phyloP scores from a whole-genome alignment of 345 rosid species.

The Rhizophora apiculata region DNA sequence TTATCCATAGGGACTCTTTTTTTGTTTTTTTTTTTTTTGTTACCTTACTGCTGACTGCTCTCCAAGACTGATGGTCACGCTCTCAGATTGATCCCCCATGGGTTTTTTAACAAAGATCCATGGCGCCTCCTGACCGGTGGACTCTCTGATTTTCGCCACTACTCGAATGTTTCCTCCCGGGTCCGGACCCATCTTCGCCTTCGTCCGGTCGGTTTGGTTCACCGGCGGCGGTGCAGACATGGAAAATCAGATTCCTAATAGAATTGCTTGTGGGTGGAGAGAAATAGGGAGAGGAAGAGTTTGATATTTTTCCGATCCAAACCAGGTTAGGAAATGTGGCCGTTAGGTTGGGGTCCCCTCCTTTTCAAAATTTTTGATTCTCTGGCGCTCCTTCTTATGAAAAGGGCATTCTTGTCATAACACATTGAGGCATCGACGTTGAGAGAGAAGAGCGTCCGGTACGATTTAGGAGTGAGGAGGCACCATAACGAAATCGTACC shows the following conservation, averaged over 20 bases:
- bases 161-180: conserved; percentile 39
- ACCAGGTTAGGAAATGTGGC: not conserved
- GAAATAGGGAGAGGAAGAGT: not conserved
- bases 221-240: no score
- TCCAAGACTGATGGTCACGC: conserved; percentile 46
- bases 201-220: not conserved
- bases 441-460: no score
- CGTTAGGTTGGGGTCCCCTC: not conserved
- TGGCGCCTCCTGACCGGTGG: conserved; percentile 24
- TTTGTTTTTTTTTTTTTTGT: no score
- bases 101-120: conserved; percentile 47
- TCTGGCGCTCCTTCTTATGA: not conserved
- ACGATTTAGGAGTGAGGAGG: no score
- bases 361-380: not conserved
- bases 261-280: not conserved
- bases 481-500: no score
- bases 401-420: not conserved
- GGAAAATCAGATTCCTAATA: not conserved
- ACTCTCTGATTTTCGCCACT: conserved; percentile 55
- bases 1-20: no score
- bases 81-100: conserved; percentile 36
- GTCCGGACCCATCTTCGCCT: conserved; percentile 4
- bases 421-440: not conserved
- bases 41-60: conserved; percentile 43
- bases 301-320: not conserved